These are phyloP conservation scores for Monilinia fructigena DNA, from an alignment of 2,329 filamentous ascomycete genomes.

Conservation along the genomic window DNA sequence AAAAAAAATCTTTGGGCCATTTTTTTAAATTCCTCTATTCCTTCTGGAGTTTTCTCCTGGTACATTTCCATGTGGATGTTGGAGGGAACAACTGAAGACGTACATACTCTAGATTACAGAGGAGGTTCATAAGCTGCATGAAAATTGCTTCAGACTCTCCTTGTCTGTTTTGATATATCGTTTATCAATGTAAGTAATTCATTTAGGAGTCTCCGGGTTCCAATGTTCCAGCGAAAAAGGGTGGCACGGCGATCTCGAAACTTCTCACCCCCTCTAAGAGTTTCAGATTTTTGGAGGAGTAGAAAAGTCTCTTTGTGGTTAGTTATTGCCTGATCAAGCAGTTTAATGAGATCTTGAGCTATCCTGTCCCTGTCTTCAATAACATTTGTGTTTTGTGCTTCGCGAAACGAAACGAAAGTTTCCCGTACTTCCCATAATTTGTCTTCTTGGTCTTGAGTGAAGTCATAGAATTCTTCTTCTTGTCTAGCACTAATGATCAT, in stretches of 20 bases:
- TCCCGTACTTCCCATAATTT: background rate
- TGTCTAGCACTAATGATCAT: background rate
- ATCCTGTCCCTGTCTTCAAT: background rate
- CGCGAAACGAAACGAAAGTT: background rate
- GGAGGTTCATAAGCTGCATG: background rate
- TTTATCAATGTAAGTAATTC: background rate
- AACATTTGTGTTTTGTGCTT: background rate
- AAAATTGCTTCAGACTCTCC: background rate
- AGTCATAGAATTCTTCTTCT: slow-evolving; percentile 9
- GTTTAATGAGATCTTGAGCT: background rate
- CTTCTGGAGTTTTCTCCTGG: background rate
- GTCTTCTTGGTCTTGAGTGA: background rate
- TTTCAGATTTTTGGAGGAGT: background rate
- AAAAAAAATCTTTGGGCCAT: slow-evolving; percentile 4
- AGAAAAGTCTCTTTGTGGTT: background rate
- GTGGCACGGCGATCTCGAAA: slow-evolving; percentile 16
- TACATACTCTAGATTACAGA: slow-evolving; percentile 7
- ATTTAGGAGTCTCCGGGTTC: slow-evolving; percentile 11
- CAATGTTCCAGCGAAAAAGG: slow-evolving; percentile 12
- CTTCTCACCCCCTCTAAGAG: background rate
- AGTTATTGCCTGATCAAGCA: background rate
- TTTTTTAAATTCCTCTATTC: background rate
- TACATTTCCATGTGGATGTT: background rate
- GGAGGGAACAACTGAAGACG: slow-evolving; percentile 14
- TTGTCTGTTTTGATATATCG: background rate